phyloP scores from a whole-genome alignment of 441 rosid genomes.

The Hypseocharis bilobata region DNA sequence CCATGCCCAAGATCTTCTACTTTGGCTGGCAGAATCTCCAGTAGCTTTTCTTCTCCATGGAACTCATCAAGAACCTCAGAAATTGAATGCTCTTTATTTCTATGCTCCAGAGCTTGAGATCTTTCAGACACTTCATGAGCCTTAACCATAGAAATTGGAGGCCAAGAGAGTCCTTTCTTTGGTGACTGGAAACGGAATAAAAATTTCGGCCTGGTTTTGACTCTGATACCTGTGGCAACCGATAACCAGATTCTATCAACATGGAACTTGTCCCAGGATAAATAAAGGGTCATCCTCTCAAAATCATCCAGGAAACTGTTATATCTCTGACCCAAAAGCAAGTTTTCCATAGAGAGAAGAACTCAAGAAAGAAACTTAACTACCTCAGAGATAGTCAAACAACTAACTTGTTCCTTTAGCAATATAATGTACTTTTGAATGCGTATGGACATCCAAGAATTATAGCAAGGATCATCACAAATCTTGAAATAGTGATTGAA shows the following conservation, averaged over 20 bases:
- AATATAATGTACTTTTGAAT: background rate
- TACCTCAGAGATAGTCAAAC: conserved; percentile 1
- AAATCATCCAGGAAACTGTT: conserved; percentile 2
- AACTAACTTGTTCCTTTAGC: background rate
- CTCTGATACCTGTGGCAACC: conserved; percentile 40
- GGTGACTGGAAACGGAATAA: conserved; percentile 37
- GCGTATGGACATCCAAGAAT: background rate
- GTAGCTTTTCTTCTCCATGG: conserved; percentile 23
- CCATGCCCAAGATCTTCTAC: conserved; percentile 24
- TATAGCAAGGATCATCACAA: conserved; percentile 4
- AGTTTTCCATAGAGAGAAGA: background rate
- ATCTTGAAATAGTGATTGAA: background rate
- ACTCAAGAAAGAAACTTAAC: background rate
- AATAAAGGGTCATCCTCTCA: background rate
- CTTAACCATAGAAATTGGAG: conserved; percentile 22
- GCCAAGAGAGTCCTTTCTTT: conserved; percentile 26
- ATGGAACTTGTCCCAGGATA: background rate
- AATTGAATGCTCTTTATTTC: conserved; percentile 27
- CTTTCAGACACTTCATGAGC: conserved; percentile 31
- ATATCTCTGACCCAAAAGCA: background rate
- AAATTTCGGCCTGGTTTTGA: conserved; percentile 51
- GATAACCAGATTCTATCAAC: background rate
- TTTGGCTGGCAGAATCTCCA: conserved; percentile 21
- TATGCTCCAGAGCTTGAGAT: conserved; percentile 26
- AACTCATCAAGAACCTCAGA: conserved; percentile 26